Evolutionary conservation across 2,329 filamentous ascomycete species (phyloP).

Genomic region (Stagonosporopsis cucurbitacearum): DNA sequence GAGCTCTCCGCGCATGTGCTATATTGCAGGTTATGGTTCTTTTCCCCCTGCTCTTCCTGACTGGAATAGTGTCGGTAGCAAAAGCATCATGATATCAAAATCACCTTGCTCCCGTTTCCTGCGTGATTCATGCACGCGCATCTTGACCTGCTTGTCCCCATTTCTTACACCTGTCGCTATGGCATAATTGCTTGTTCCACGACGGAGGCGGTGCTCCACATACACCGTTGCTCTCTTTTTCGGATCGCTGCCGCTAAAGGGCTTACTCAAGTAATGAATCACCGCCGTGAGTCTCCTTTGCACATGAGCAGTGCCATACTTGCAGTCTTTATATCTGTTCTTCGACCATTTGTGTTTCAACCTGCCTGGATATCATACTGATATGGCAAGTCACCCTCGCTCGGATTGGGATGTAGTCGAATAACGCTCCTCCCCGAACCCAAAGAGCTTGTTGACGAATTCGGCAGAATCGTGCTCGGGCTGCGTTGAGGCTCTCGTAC

Average conservation of each 20-base stretch:
- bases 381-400: constrained; percentile 43
- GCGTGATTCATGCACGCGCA: background rate
- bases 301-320: background rate
- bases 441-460: constrained; percentile 41
- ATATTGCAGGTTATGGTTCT: constrained; percentile 30
- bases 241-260: background rate
- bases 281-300: background rate
- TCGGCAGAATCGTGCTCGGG: constrained; percentile 40
- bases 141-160: background rate
- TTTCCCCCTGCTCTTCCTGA: constrained; percentile 21
- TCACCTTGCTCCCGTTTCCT: background rate
- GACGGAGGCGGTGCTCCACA: background rate
- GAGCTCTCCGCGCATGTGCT: constrained; percentile 35
- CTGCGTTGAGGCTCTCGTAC: constrained; percentile 30
- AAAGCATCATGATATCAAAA: constrained; percentile 41
- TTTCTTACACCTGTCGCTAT: background rate
- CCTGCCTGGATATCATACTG: constrained; percentile 35
- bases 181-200: background rate
- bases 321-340: background rate
- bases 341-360: constrained; percentile 8
- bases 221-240: background rate
- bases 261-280: background rate
- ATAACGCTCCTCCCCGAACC: constrained; percentile 39
- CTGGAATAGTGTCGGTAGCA: constrained; percentile 35
- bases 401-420: constrained; percentile 32